Base-by-base conservation (phyloP, 2,329 filamentous ascomycete species). In the Trichoderma guizhouense region DNA sequence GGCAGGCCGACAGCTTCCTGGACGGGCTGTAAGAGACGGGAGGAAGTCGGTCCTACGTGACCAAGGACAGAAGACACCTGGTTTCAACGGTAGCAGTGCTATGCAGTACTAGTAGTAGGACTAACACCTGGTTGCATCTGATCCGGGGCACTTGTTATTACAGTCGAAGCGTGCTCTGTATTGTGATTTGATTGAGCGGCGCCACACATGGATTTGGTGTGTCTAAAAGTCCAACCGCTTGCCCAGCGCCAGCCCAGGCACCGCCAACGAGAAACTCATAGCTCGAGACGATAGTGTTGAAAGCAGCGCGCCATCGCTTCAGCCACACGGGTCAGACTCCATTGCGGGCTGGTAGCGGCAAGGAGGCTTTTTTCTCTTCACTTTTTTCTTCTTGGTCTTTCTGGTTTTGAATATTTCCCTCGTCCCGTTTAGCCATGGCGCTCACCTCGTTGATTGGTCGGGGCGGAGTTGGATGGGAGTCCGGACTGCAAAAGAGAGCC, bases 1-100 rank as follows among this genome's bases (percentile, higher is more conserved):
- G 89, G 77, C 86, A 92, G 80, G 92, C 93, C 39, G 92, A 93
- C 76, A 88, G 83, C 74, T 96, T 96, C 80, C 79, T 97, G 76
- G 88, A 91, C 69, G 87, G 87, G 21, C 80, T 92, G 72, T 69
- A 39, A 69, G 24, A 30, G 43, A 36, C 55, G 28, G 24, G 39
- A 66, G 43, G 47, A 24, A 53, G 47, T 53, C 6, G 57, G 26
- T 55, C 26, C 30, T 61, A 36, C 28, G 14, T 7, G 11, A 21
- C 61, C 24, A 21, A 26, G 36, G 18, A 53, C 47, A 53, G 21
- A 24, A 30, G n/a, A 60, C 43, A 32, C 39, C 11, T 65, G 30
- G 21, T 65, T 28, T 11, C 24, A 28, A 28, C 30, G 24, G 53
- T 57, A 28, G 32, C 32, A 62, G n/a, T 36, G 58, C 55, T n/a